These are phyloP conservation scores for Linum lewisii DNA, from an alignment of 345 rosid genomes.

Conservation along the genomic window DNA sequence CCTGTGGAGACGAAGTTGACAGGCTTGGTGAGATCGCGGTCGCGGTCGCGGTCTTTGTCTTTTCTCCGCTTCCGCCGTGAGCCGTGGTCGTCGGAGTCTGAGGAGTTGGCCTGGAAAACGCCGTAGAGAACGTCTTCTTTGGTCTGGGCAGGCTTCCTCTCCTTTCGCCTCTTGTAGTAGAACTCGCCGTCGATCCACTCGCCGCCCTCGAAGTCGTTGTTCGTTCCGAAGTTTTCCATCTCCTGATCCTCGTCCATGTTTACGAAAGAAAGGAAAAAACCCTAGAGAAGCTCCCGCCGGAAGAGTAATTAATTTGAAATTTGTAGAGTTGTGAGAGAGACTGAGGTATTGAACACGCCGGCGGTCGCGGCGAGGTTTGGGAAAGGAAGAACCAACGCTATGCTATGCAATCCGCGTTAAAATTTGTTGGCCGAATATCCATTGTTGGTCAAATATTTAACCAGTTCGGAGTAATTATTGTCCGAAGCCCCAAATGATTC, in stretches of 20 bases:
- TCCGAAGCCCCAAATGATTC: too few relatives aligned
- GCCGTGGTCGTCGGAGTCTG: conserved; percentile 38
- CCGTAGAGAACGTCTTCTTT: conserved; percentile 64
- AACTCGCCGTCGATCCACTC: conserved; percentile 69
- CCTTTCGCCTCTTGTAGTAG: conserved; percentile 46
- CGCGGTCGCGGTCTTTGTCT: conserved; percentile 40
- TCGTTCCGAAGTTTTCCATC: conserved; percentile 77
- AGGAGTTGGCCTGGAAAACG: conserved; percentile 37
- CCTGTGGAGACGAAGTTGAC: conserved; percentile 73
- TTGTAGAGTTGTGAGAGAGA: too few relatives aligned
- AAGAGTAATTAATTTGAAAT: too few relatives aligned
- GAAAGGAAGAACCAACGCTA: too few relatives aligned
- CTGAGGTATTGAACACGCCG: background rate
- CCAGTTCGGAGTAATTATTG: too few relatives aligned
- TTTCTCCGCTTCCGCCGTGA: conserved; percentile 38
- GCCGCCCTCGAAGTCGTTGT: conserved; percentile 77
- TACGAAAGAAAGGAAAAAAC: background rate
- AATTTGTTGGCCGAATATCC: too few relatives aligned
- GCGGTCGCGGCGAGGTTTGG: background rate
- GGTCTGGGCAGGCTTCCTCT: conserved; percentile 53
- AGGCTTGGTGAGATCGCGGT: conserved; percentile 69
- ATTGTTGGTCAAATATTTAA: too few relatives aligned
- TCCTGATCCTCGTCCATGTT: conserved; percentile 79
- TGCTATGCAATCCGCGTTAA: too few relatives aligned
- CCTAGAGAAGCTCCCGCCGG: background rate